phyloP scores from a whole-genome alignment of 164 flowering plant species.

The Protea cynaroides region DNA sequence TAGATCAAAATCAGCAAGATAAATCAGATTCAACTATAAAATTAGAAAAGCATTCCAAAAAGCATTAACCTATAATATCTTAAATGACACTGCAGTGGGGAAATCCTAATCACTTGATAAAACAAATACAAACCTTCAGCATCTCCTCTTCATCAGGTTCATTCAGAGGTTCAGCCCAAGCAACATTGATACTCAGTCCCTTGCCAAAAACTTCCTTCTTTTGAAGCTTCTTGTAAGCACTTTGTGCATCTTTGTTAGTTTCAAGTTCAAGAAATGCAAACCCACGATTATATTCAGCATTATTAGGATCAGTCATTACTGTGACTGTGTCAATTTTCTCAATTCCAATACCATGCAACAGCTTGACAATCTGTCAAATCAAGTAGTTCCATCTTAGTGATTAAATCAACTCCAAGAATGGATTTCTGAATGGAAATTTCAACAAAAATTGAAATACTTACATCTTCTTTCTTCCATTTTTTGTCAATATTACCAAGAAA shows the following conservation, averaged over 20 bases:
- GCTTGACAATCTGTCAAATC: conserved; percentile 19
- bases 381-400: neutral
- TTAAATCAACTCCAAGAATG: neutral
- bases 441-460: conserved; percentile 15
- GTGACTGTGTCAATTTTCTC: conserved; percentile 29
- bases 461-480: conserved; percentile 38
- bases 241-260: conserved; percentile 32
- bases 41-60: no score
- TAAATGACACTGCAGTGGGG: no score
- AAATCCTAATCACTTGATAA: neutral
- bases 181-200: conserved; percentile 26
- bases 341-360: conserved; percentile 28
- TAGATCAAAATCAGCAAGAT: neutral
- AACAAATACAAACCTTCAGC: conserved; percentile 24
- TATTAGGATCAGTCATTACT: conserved; percentile 28
- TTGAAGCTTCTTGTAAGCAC: conserved; percentile 36
- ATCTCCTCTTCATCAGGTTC: conserved; percentile 36
- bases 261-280: conserved; percentile 43
- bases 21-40: no score
- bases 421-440: neutral
- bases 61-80: no score
- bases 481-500: conserved; percentile 37
- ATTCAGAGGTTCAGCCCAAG: conserved; percentile 38
- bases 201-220: conserved; percentile 29
- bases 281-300: conserved; percentile 31